Evolutionary conservation across 129 eudicot species (phyloP).

Genomic region (Solidago caesia): DNA sequence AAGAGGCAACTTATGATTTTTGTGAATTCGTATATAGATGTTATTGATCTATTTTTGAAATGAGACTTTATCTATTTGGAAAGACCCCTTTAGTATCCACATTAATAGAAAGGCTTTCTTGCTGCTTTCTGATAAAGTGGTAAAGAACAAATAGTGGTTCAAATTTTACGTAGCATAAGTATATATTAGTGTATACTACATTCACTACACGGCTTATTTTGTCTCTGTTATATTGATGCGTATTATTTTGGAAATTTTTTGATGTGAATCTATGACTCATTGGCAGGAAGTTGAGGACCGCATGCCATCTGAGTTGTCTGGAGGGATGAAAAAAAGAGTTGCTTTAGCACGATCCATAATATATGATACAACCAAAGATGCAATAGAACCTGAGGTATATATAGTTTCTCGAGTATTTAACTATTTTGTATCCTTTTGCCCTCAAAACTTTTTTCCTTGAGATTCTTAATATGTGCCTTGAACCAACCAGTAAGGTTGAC

Average conservation of each 20-base stretch:
- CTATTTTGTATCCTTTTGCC: slow-evolving; percentile 3
- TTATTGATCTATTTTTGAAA: not conserved
- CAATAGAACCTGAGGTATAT: slow-evolving; percentile 88
- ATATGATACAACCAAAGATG: slow-evolving; percentile 72
- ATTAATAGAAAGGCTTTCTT: not conserved
- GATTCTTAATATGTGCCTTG: slow-evolving; percentile 9
- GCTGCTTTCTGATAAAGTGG: not conserved
- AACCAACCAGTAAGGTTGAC: slow-evolving; percentile 13
- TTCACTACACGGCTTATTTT: slow-evolving; percentile 1
- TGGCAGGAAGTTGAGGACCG: slow-evolving; percentile 90
- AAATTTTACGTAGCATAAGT: not conserved
- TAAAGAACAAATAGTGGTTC: slow-evolving; percentile 1
- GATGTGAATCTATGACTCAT: slow-evolving; percentile 16
- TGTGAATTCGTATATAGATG: not conserved
- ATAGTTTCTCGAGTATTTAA: not conserved
- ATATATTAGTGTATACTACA: not conserved
- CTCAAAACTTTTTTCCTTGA: not conserved
- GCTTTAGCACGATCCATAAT: slow-evolving; percentile 93
- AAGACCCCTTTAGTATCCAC: not conserved
- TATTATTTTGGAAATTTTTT: not conserved
- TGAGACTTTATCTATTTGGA: slow-evolving; percentile 9
- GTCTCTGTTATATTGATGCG: not conserved
- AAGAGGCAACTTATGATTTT: not conserved
- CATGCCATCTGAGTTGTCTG: slow-evolving; percentile 97
- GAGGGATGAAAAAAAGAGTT: slow-evolving; percentile 98